Base-by-base conservation (phyloP, 768 basidiomycete species). In the Postia placenta region DNA sequence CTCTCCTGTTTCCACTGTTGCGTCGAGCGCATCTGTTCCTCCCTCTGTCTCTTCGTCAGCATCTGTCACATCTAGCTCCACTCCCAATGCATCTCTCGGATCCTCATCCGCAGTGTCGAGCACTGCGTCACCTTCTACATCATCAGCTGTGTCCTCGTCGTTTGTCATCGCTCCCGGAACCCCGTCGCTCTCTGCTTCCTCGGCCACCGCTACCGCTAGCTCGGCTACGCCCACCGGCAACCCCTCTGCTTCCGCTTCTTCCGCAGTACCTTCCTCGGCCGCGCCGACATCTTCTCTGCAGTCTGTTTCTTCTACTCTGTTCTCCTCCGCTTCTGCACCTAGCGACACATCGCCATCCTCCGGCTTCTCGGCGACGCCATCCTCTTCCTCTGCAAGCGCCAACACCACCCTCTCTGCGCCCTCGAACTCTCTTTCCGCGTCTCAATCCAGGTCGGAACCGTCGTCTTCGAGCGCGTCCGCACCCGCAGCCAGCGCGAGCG, bases 71-170 rank as follows among this genome's bases (percentile, higher is more conserved):
- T 33, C 30, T 15, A 33, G 30, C 30, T 33, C 30, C 15, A 15
- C 30, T 33, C 30, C 15, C 30, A 33, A 7, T n/a, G n/a, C 30
- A 33, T 33, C 30, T 33, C 30, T n/a, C n/a, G n/a, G n/a, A 33
- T 33, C 30, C 15, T 33, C 30, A 33, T 33, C 30, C n/a, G n/a
- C n/a, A n/a, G n/a, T n/a, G n/a, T n/a, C n/a, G n/a, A n/a, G n/a
- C n/a, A n/a, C n/a, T 33, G 30, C 15, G 24, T 23, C 30, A n/a
- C 19, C 36, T 35, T 37, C 28, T 40, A n/a, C 49, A 43, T 36
- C 28, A 39, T 6, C 45, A 43, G 14, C 68, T 81, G 45, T 68
- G 67, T 41, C 56, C 62, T 45, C 62, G 60, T 9, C 66, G 67
- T 4, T 24, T 11, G n/a, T 23, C 7, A 25, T 12, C 42, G 25